Evolutionary conservation across 768 basidiomycete species (phyloP).

Genomic region (Kwoniella newhampshirensis): DNA sequence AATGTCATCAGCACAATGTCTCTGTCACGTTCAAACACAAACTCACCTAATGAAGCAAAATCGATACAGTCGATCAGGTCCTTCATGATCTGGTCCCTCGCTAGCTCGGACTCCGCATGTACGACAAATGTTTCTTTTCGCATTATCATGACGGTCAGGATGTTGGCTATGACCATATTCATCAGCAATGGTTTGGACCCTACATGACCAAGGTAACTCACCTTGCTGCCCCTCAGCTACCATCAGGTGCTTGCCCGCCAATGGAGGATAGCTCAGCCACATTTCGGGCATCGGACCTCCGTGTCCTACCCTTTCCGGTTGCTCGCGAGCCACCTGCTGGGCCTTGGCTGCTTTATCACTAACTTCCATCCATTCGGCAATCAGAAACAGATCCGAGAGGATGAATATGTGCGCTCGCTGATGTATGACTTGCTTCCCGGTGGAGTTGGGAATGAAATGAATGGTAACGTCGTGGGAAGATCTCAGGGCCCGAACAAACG

Average conservation of each 20-base stretch:
- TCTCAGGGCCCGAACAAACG: constrained; percentile 75
- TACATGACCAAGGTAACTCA: constrained; percentile 16
- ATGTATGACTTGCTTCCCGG: constrained; percentile 71
- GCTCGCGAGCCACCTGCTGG: constrained; percentile 41
- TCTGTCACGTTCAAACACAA: too few species aligned
- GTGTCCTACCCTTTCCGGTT: constrained; percentile 56
- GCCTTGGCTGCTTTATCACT: constrained; percentile 59
- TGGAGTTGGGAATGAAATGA: constrained; percentile 72
- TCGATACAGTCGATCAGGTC: constrained; percentile 82
- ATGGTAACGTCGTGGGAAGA: constrained; percentile 70
- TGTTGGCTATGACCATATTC: constrained; percentile 61
- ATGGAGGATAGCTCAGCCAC: constrained; percentile 90
- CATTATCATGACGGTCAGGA: constrained; percentile 77
- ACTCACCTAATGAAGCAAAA: constrained; percentile 72
- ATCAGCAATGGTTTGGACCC: constrained; percentile 9
- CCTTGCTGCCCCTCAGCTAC: constrained; percentile 63
- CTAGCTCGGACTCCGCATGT: constrained; percentile 61
- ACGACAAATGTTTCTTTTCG: constrained; percentile 78
- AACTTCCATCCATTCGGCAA: constrained; percentile 78
- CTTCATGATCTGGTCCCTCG: constrained; percentile 64
- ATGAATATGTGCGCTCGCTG: constrained; percentile 77
- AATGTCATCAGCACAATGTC: neutral
- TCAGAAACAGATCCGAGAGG: constrained; percentile 85
- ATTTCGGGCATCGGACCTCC: constrained; percentile 67
- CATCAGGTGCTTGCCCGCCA: constrained; percentile 87